phyloP scores from a whole-genome alignment of 2,329 filamentous ascomycete species.

The Tolypocladium amazonense region DNA sequence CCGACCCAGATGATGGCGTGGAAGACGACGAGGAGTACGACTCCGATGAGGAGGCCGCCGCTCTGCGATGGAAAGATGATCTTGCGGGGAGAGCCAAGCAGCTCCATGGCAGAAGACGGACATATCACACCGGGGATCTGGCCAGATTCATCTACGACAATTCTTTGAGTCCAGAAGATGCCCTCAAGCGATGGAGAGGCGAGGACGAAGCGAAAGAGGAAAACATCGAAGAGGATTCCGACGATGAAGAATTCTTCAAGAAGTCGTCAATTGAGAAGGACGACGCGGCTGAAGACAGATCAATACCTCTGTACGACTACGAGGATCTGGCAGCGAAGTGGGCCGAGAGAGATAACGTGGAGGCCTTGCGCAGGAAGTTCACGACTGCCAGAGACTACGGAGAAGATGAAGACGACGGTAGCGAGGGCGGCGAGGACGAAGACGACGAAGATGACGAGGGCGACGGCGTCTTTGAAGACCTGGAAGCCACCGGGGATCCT shows the following conservation, averaged over 20 bases:
- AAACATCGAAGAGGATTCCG: constrained; percentile 44
- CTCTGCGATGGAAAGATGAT: constrained; percentile 79
- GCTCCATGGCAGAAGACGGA: constrained; percentile 57
- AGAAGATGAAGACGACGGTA: constrained; percentile 36
- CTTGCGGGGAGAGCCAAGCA: constrained; percentile 64
- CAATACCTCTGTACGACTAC: constrained; percentile 72
- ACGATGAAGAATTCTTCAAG: constrained; percentile 55
- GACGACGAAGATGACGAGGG: constrained; percentile 58
- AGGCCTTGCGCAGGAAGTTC: constrained; percentile 65
- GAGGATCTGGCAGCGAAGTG: constrained; percentile 75
- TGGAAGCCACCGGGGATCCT: constrained; percentile 42
- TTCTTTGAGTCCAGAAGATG: constrained; percentile 62
- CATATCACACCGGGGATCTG: constrained; percentile 72
- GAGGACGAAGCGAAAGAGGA: constrained; percentile 47
- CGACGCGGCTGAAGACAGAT: constrained; percentile 68
- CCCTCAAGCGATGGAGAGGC: constrained; percentile 71
- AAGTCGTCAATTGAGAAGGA: constrained; percentile 54
- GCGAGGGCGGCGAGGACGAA: constrained; percentile 37
- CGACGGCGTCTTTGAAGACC: constrained; percentile 75
- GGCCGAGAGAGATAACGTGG: constrained; percentile 68
- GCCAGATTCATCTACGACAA: constrained; percentile 85
- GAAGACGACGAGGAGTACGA: constrained; percentile 40
- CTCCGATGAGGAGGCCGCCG: constrained; percentile 61
- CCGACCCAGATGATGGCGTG: constrained; percentile 36
- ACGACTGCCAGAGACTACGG: constrained; percentile 39